Evolutionary conservation across 805 yeast species (phyloP).

Genomic region (Ogataea zsoltii): DNA sequence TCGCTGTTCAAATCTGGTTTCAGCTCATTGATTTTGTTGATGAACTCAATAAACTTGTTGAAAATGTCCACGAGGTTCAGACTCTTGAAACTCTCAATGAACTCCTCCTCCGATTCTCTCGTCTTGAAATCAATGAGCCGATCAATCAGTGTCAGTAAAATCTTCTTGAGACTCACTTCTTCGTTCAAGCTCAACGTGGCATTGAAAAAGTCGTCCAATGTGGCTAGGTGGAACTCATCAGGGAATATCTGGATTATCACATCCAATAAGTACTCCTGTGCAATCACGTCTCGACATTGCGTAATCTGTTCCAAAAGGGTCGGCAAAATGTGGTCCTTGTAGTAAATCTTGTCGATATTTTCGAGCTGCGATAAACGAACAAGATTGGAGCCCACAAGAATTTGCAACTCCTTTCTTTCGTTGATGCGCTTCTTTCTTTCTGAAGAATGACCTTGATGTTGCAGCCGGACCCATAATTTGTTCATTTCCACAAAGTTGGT

Average conservation of each 20-base stretch:
- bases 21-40: slow-evolving; percentile 51
- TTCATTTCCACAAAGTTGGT: slow-evolving; percentile 96
- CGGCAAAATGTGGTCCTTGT: slow-evolving; percentile 64
- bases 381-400: slow-evolving; percentile 88
- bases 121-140: slow-evolving; percentile 60
- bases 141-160: slow-evolving; percentile 70
- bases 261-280: slow-evolving; percentile 89
- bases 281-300: slow-evolving; percentile 88
- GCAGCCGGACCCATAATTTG: slow-evolving; percentile 94
- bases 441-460: slow-evolving; percentile 90
- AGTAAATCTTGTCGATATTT: slow-evolving; percentile 56
- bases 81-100: slow-evolving; percentile 17
- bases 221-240: slow-evolving; percentile 80
- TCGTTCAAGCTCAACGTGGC: slow-evolving; percentile 71
- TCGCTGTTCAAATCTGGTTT: slow-evolving; percentile 68
- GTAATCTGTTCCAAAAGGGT: slow-evolving; percentile 83
- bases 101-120: slow-evolving; percentile 36
- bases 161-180: slow-evolving; percentile 62
- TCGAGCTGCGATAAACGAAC: slow-evolving; percentile 87
- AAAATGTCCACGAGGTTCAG: slow-evolving; percentile 43
- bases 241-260: slow-evolving; percentile 94
- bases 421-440: slow-evolving; percentile 71
- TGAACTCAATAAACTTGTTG: slow-evolving; percentile 64
- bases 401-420: slow-evolving; percentile 87
- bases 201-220: slow-evolving; percentile 65